Evolutionary conservation across 805 yeast genomes (phyloP), one percentile per base, ranked within the genome.

Genomic region (Metschnikowia similis): DNA sequence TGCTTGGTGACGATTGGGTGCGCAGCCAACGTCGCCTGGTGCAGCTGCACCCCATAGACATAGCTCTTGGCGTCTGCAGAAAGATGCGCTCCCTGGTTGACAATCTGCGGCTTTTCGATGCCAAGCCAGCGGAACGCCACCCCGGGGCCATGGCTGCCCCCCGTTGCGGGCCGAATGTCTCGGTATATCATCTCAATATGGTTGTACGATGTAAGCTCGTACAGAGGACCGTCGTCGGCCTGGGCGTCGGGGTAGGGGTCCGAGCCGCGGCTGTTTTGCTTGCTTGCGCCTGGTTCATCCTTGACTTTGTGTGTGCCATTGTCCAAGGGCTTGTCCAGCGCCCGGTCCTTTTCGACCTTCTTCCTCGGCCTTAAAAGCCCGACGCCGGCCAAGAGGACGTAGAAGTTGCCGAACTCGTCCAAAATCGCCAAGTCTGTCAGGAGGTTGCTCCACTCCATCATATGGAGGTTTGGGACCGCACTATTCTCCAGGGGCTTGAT

Each of bases 391-490:
- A 73, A 51, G 39, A 71, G 56, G 8, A 74, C 65, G 56, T 66
- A 72, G 49, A 74, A 71, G 53, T 84, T 81, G 2, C 97, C 97
- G 35, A 73, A 62, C 21, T 75, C 76, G 64, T 91, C 98, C 40
- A 87, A 75, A 3, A 87, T 80, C 2, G 95, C 95, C 43, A 94
- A 74, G 60, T 91, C 96, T 49, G 87, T 82, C 41, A 92, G 92
- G 0, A 84, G 71, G 43, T 83, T 81, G 51, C 94, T 84, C 90
- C 97, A 94, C 36, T 77, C 70, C 6, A 89, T 77, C 27, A 74
- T 60, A 1, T 74, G 58, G 7, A 81, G 60, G 48, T 66, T 69
- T 39, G 74, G 75, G 37, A 44, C 48, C 35, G 55, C 41, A 35
- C 55, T 39, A 38, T 56, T 60, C 17, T 60, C 58, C 40, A 62